These are phyloP conservation scores for Sedum album DNA, from an alignment of 164 flowering plant species.

Conservation along the genomic window DNA sequence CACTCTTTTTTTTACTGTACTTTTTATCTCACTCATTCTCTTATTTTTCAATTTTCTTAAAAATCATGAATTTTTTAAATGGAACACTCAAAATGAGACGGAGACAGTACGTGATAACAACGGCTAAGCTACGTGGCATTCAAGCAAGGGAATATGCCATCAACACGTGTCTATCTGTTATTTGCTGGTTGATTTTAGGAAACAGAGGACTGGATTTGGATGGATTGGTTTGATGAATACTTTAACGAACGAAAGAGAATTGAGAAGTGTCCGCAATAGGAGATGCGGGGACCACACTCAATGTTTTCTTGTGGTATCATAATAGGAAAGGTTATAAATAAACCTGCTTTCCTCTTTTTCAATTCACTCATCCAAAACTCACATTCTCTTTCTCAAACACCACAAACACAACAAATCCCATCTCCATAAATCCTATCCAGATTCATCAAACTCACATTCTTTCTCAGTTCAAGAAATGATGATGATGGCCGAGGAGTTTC, in stretches of 20 bases:
- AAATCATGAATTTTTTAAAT: too few relatives aligned
- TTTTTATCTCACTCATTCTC: too few relatives aligned
- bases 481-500: conserved; percentile 25
- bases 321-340: neutral
- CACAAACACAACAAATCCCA: neutral
- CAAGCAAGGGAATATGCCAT: too few relatives aligned
- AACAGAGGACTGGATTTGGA: neutral
- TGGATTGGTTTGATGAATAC: neutral
- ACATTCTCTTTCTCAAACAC: neutral
- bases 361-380: neutral
- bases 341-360: neutral
- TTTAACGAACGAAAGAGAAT: neutral
- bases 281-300: neutral
- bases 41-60: too few relatives aligned
- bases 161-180: too few relatives aligned
- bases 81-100: too few relatives aligned
- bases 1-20: too few relatives aligned
- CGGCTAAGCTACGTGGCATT: too few relatives aligned
- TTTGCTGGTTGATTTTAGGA: neutral
- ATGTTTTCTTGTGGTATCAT: neutral
- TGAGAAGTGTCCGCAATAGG: neutral
- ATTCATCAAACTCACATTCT: neutral
- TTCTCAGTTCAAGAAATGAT: neutral
- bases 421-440: neutral
- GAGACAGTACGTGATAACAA: too few relatives aligned